These are phyloP conservation scores for Suillus clintonianus DNA, from an alignment of 768 basidiomycete species.

Conservation along the genomic window DNA sequence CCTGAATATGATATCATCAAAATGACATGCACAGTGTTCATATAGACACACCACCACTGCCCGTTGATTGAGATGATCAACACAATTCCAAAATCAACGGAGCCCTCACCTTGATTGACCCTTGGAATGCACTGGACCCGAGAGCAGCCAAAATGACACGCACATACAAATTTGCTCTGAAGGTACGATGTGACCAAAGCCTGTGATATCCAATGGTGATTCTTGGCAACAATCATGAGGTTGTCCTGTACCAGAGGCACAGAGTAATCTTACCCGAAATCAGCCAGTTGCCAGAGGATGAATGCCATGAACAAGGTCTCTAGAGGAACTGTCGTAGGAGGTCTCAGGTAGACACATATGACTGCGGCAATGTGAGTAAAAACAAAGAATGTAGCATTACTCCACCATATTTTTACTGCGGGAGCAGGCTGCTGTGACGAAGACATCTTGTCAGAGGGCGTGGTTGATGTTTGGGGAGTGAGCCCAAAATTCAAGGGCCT, in stretches of 20 bases:
- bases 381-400: slow-evolving; percentile 59
- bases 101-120: slow-evolving; percentile 66
- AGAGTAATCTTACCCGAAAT: slow-evolving; percentile 56
- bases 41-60: slow-evolving; percentile 54
- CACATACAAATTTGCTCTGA: slow-evolving; percentile 56
- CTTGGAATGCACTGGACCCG: slow-evolving; percentile 77
- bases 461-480: background rate
- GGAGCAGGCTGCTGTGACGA: background rate
- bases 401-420: slow-evolving; percentile 57
- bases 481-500: background rate
- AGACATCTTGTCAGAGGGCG: background rate
- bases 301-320: slow-evolving; percentile 55
- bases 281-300: slow-evolving; percentile 66
- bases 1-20: slow-evolving; percentile 35
- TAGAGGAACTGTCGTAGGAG: slow-evolving; percentile 43
- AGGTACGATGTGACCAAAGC: slow-evolving; percentile 75
- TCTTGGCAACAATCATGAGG: slow-evolving; percentile 32
- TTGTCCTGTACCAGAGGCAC: background rate
- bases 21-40: background rate
- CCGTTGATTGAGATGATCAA: background rate
- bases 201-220: slow-evolving; percentile 80
- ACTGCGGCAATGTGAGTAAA: slow-evolving; percentile 57
- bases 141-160: slow-evolving; percentile 61
- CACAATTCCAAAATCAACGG: background rate
- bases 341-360: slow-evolving; percentile 52